Evolutionary conservation across 805 yeast species (phyloP).

Genomic region (Monosporozyma yasuniensis): DNA sequence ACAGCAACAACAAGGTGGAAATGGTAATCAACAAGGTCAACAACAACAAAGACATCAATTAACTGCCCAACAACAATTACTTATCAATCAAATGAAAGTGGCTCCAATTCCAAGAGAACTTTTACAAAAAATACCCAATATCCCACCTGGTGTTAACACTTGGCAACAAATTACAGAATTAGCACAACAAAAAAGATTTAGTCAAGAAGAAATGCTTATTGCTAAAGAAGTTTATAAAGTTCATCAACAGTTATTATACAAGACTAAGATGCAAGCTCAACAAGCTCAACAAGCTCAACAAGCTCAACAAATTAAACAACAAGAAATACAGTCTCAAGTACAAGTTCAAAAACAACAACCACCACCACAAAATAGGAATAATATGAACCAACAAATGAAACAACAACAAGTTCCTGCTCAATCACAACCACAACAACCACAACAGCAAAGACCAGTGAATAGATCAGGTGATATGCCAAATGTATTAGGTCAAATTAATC

Average conservation of each 20-base stretch:
- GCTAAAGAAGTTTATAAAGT: constrained; percentile 43
- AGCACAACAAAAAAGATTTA: constrained; percentile 29
- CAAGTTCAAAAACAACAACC: constrained; percentile 19
- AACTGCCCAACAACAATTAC: constrained; percentile 20
- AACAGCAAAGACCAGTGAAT: constrained; percentile 22
- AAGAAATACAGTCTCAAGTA: constrained; percentile 11
- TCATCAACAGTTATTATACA: constrained; percentile 49
- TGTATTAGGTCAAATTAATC: constrained; percentile 28
- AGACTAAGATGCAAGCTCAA: constrained; percentile 37
- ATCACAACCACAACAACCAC: constrained; percentile 22
- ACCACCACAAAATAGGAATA: constrained; percentile 11
- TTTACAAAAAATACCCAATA: constrained; percentile 19
- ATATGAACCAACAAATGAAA: constrained; percentile 4
- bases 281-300: constrained; percentile 29
- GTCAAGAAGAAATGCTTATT: constrained; percentile 27
- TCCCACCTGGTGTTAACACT: constrained; percentile 66
- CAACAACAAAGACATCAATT: constrained; percentile 16
- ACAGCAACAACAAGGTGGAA: constrained; percentile 18
- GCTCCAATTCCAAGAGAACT: constrained; percentile 43
- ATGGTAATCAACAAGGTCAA: constrained; percentile 31
- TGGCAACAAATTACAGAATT: constrained; percentile 45
- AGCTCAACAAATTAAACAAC: constrained; percentile 18
- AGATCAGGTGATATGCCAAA: constrained; percentile 27
- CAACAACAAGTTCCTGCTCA: constrained; percentile 19
- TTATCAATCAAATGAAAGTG: constrained; percentile 44